Base-by-base conservation (phyloP, 805 yeast genomes). In the Teunomyces barrocoloradensis region DNA sequence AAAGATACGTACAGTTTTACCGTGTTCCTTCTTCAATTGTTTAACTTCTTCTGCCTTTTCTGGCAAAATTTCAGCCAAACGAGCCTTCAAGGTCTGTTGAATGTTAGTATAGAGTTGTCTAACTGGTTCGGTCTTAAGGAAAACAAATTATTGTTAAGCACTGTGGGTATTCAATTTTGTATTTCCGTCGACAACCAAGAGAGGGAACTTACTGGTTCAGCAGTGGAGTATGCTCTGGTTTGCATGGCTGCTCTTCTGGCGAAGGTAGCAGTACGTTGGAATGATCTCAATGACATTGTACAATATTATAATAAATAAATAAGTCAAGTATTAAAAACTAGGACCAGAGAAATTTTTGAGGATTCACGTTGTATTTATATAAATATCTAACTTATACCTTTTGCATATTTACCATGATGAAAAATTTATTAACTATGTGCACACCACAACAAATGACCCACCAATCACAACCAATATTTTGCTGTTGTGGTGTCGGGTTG, bases 41-140 rank as follows among this genome's bases (percentile, higher is more conserved):
- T 86, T 87, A 73, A 94, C 85, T 77, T 90, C 89, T 71, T 89
- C 97, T 59, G 87, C 87, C 78, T 88, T 88, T 63, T 81, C 90
- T 57, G 98, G 98, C 68, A 91, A 81, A 57, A 89, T 78, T 66
- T 89, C 96, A 48, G 90, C 95, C 67, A 94, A 91, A 68, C 96
- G 85, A 74, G 94, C 96, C 74, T 94, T 94, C 62, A 94, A 80
- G 55, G 97, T 84, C 78, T 80, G 65, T 46, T 64, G 13, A 21
- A 25, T 12, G 62, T 50, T 53, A 52, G 55, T 52, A 45, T 12
- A 6, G n/a, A n/a, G 23, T 13, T 28, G 2, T 30, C 13, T 32
- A 2, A 12, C 13, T 13, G 11, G 4, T 15, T 13, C 13, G 20
- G 30, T 27, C 42, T n/a, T 11, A 15, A n/a, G 17, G 36, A 18